These are phyloP conservation scores for Physcia stellaris DNA, from an alignment of 495 filamentous ascomycete species.

Conservation along the genomic window DNA sequence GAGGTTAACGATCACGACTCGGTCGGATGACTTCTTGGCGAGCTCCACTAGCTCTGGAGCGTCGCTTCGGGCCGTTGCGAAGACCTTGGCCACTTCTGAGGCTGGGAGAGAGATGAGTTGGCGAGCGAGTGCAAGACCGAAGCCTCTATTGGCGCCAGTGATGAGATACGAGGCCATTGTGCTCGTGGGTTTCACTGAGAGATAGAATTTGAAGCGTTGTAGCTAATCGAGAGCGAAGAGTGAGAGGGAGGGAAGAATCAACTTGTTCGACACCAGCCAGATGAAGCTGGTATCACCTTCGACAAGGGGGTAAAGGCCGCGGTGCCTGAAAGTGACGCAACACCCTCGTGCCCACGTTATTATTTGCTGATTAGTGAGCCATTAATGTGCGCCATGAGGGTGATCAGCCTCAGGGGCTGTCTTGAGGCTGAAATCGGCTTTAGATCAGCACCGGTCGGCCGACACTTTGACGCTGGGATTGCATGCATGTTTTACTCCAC, in stretches of 20 bases:
- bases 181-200: neutral
- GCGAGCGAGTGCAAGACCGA: slow-evolving; percentile 25
- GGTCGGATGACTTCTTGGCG: slow-evolving; percentile 12
- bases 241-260: neutral
- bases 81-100: slow-evolving; percentile 18
- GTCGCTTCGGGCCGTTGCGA: slow-evolving; percentile 19
- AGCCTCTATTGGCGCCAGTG: slow-evolving; percentile 26
- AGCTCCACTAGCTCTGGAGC: slow-evolving; percentile 17
- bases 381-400: no score
- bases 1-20: slow-evolving; percentile 19
- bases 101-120: slow-evolving; percentile 19
- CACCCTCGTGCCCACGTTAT: no score
- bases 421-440: no score
- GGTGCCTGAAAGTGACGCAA: no score
- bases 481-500: no score
- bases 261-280: no score
- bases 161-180: slow-evolving; percentile 26
- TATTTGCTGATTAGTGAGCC: no score
- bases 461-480: no score
- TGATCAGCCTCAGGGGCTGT: no score
- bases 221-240: neutral
- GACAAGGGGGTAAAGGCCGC: no score
- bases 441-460: no score
- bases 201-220: neutral
- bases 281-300: no score